Base-by-base conservation (phyloP, 2,329 filamentous ascomycete genomes). In the Acrodontium crateriforme region DNA sequence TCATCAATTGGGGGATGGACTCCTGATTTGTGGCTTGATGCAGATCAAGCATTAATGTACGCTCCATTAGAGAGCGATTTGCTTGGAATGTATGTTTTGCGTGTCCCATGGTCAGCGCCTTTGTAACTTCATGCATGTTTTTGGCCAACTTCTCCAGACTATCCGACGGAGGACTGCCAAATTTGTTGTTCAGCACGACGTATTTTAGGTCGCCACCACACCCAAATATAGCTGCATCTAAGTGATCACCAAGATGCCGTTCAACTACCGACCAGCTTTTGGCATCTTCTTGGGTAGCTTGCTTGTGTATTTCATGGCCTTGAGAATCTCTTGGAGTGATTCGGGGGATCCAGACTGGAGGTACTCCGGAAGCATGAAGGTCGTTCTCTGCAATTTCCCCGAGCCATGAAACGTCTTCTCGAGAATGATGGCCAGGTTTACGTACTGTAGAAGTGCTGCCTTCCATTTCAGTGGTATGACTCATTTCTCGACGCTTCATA, bases 171-270 rank as follows among this genome's bases (percentile, higher is more conserved):
- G 21, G 27, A 16, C 25, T 30, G n/a, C 28, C n/a, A n/a, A n/a
- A n/a, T n/a, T n/a, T n/a, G n/a, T n/a, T n/a, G n/a, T n/a, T n/a
- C n/a, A 49, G 44, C 33, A 62, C 55, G 3, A 61, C 49, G 22
- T 41, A 38, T 30, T 56, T 46, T 6, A 62, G 38, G 5, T 48
- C 47, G 9, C 42, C 52, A 3, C 49, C 38, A 30, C 59, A 56
- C 34, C 60, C 57, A 17, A 53, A 39, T 10, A 60, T 50, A 14
- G 60, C 54, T 5, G 45, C 44, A 29, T 60, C 55, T 19, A 60
- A 53, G 25, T 53, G 44, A 6, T 48, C 34, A 6, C 49, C 50
- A 5, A 60, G 39, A 23, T 60, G 53, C 27, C 22, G 20, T 4
- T n/a, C n/a, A 22, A 12, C 8, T 8, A 22, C 20, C 4, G 13